Percentiles rank a stretch among this genome's conserved stretches.
Evolutionary conservation across 257 asterid species (phyloP).

Genomic region (Solanum rostratum): DNA sequence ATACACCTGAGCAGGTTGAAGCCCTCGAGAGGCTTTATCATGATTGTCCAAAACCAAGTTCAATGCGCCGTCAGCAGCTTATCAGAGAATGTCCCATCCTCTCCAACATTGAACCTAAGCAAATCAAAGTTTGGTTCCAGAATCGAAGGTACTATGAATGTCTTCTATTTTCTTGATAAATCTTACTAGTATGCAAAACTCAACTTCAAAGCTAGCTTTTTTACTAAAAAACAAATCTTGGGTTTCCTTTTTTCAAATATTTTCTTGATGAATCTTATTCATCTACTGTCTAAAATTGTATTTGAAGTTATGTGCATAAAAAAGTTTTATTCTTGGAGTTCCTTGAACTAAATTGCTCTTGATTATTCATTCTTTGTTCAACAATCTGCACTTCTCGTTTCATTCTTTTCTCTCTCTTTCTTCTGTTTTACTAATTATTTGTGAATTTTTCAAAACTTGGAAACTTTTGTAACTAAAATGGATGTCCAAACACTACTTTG

Average conservation of each 20-base stretch:
- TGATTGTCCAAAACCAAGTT: conserved; percentile 86
- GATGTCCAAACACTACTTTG: background rate
- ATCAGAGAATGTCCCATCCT: conserved; percentile 81
- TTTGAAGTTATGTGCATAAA: background rate
- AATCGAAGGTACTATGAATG: conserved; percentile 51
- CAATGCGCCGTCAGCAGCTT: conserved; percentile 82
- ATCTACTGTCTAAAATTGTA: background rate
- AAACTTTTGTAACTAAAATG: background rate
- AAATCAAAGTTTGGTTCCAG: conserved; percentile 95
- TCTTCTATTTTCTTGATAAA: background rate
- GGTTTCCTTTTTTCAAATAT: background rate
- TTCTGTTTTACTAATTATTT: background rate
- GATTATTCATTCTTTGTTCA: background rate
- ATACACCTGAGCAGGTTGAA: conserved; percentile 86
- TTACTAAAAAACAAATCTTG: background rate
- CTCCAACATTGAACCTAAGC: conserved; percentile 74
- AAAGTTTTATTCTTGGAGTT: background rate
- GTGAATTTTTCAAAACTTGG: too few relatives aligned
- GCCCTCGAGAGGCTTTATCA: conserved; percentile 90
- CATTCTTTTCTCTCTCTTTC: background rate
- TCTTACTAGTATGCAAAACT: background rate
- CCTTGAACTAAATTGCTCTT: background rate
- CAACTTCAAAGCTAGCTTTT: background rate
- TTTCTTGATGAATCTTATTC: background rate
- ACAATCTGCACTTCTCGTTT: background rate